phyloP scores from a whole-genome alignment of 2,329 filamentous ascomycete species.

The Sporothrix humicola region DNA sequence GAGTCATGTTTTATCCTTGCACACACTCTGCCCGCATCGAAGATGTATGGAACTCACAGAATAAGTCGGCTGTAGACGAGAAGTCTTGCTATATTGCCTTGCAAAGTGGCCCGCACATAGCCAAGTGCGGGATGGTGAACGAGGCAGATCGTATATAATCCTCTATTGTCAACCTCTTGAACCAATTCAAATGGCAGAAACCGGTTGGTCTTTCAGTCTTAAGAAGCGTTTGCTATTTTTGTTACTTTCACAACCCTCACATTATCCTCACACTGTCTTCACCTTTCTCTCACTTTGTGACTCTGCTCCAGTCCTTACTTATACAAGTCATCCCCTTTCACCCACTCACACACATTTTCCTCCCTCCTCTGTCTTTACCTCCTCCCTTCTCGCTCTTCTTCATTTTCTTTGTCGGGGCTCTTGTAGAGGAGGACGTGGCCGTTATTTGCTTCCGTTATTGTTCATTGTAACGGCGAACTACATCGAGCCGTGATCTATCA shows the following conservation, averaged over 20 bases:
- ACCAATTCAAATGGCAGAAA: not conserved
- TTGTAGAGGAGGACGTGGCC: not conserved
- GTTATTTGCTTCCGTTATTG: not conserved
- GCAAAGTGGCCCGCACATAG: not conserved
- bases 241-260: not conserved
- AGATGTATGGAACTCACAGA: constrained; percentile 13
- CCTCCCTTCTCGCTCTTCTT: not conserved
- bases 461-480: not conserved
- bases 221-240: not conserved
- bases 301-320: not conserved
- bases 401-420: not conserved
- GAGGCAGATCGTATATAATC: constrained; percentile 13
- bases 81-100: not conserved
- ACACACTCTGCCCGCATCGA: not conserved
- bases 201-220: constrained; percentile 1
- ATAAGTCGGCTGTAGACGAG: not conserved
- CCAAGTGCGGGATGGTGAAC: not conserved
- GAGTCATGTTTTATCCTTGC: not conserved
- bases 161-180: not conserved
- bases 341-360: not conserved
- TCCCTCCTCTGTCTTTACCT: not conserved
- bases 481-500: not conserved
- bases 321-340: not conserved
- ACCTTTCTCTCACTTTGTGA: not conserved
- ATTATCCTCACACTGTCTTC: not conserved